Percentiles rank a stretch among this genome's conserved stretches.
Evolutionary conservation across 2,329 filamentous ascomycete species (phyloP).

Genomic region (Aspergillus jensenii): DNA sequence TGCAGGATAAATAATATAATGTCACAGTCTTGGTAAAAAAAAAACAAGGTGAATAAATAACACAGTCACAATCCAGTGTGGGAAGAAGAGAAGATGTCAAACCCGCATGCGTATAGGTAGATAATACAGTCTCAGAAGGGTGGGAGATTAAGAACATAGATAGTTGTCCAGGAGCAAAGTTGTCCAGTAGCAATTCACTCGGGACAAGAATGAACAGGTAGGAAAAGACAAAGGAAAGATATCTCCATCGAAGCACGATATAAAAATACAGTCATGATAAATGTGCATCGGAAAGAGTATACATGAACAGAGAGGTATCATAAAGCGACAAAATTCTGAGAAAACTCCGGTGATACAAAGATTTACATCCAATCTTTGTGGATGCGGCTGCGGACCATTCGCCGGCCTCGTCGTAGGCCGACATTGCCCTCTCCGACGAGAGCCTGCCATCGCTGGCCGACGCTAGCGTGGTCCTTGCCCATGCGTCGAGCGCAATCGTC

Average conservation of each 20-base stretch:
- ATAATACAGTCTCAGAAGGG: background rate
- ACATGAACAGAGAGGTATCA: background rate
- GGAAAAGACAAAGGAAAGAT: background rate
- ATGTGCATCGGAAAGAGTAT: background rate
- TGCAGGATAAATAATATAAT: background rate
- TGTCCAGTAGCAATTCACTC: background rate
- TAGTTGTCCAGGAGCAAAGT: background rate
- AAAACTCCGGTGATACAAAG: background rate
- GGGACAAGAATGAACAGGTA: background rate
- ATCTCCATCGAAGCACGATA: background rate
- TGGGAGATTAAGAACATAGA: background rate
- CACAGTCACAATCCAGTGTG: background rate
- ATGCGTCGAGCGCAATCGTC: conserved; percentile 46
- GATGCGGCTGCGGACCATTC: conserved; percentile 26
- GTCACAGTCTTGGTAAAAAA: background rate
- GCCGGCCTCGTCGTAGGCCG: conserved; percentile 36
- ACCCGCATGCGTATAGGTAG: background rate
- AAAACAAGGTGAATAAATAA: background rate
- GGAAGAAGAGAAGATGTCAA: background rate
- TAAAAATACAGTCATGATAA: background rate
- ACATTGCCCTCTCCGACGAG: conserved; percentile 46
- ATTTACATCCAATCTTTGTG: conserved; percentile 27
- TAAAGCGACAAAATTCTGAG: background rate
- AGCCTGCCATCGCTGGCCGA: conserved; percentile 44
- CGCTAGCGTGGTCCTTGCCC: conserved; percentile 41